Evolutionary conservation across 768 basidiomycete genomes (phyloP).

Genomic region (Auricularia heimuer): DNA sequence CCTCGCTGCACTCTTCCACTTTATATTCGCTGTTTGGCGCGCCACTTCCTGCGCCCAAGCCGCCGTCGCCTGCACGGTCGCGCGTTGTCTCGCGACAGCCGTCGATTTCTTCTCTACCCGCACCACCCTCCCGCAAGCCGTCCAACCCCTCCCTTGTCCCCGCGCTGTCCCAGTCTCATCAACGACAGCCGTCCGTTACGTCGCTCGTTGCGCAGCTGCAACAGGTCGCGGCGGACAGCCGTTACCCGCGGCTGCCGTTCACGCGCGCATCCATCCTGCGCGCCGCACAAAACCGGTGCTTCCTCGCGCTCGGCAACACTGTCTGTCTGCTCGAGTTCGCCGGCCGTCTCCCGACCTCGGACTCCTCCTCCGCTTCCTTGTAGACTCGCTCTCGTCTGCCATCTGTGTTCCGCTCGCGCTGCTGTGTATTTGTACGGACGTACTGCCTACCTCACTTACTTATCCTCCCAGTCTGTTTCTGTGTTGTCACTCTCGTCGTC

Average conservation of each 20-base stretch:
- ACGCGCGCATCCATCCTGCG: constrained; percentile 62
- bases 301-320: constrained; percentile 76
- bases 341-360: constrained; percentile 5
- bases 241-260: constrained; percentile 59
- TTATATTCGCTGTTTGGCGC: constrained; percentile 4
- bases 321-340: constrained; percentile 42
- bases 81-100: background rate
- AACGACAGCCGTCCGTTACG: constrained; percentile 16
- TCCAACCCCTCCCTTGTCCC: constrained; percentile 27
- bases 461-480: background rate
- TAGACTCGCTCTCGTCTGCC: too few relatives aligned
- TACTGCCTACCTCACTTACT: too few relatives aligned
- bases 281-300: constrained; percentile 36
- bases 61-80: background rate
- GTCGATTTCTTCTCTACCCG: background rate
- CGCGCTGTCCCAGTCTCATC: constrained; percentile 35
- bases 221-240: constrained; percentile 4
- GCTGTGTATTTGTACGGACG: too few relatives aligned
- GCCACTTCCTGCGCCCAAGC: background rate
- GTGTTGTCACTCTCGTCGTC: background rate
- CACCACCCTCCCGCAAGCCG: background rate
- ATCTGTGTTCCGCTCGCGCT: too few relatives aligned
- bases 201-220: constrained; percentile 14
- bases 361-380: background rate
- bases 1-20: constrained; percentile 10